phyloP scores from a whole-genome alignment of 2,329 filamentous ascomycete species.

The Alternaria arborescens region DNA sequence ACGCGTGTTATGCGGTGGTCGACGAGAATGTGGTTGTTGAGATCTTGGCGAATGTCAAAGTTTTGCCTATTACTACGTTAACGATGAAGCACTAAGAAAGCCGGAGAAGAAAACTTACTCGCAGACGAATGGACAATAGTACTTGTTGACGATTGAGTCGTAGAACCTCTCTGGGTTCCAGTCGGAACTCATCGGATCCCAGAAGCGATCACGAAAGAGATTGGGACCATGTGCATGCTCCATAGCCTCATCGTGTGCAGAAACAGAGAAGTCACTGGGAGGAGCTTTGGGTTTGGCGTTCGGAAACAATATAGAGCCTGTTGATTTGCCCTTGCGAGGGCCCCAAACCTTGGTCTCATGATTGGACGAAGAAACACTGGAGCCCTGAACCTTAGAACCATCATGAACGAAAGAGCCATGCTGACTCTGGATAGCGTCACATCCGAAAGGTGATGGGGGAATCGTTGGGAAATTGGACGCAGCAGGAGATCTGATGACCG shows the following conservation, averaged over 20 bases:
- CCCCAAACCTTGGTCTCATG: slow-evolving; percentile 36
- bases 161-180: slow-evolving; percentile 62
- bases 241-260: slow-evolving; percentile 36
- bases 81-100: neutral
- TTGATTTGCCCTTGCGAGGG: slow-evolving; percentile 27
- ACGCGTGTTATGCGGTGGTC: slow-evolving; percentile 48
- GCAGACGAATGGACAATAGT: slow-evolving; percentile 66
- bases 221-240: slow-evolving; percentile 46
- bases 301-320: slow-evolving; percentile 47
- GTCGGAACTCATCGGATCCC: slow-evolving; percentile 59
- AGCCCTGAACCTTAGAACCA: slow-evolving; percentile 5
- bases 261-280: slow-evolving; percentile 41
- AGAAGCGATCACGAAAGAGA: slow-evolving; percentile 53
- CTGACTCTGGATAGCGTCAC: neutral
- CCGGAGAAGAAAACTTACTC: slow-evolving; percentile 48
- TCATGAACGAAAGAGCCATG: neutral
- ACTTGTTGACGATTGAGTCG: slow-evolving; percentile 55
- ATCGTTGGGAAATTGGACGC: too few species aligned
- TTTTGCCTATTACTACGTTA: slow-evolving; percentile 30
- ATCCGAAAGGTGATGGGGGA: too few species aligned
- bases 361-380: slow-evolving; percentile 6
- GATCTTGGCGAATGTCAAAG: slow-evolving; percentile 37
- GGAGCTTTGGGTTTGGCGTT: slow-evolving; percentile 43
- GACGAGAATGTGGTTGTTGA: slow-evolving; percentile 49
- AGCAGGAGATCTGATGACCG: too few species aligned